phyloP scores from a whole-genome alignment of 1,139 yeast species.

The Yarrowia galli region DNA sequence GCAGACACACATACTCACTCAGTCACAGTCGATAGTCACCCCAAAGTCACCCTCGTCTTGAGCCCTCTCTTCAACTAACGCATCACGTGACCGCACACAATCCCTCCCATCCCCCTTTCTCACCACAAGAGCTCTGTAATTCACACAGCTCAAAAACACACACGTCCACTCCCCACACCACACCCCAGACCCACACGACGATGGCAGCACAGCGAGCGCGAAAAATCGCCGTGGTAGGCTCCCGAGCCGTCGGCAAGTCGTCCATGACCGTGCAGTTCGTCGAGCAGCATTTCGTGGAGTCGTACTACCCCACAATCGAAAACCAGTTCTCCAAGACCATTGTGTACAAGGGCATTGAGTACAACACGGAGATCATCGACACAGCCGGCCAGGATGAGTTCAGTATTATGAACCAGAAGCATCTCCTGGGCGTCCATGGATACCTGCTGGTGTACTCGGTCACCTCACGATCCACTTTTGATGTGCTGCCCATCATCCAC shows the following conservation, averaged over 20 bases:
- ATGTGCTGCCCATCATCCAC: constrained; percentile 75
- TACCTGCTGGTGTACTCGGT: constrained; percentile 84
- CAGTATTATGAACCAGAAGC: constrained; percentile 81
- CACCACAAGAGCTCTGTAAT: background rate
- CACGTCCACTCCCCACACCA: background rate
- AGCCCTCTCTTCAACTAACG: background rate
- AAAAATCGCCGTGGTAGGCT: constrained; percentile 87
- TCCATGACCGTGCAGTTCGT: constrained; percentile 86
- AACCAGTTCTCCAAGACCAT: constrained; percentile 83
- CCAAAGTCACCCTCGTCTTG: background rate
- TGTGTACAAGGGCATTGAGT: constrained; percentile 74
- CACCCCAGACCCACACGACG: background rate
- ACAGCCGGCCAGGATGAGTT: constrained; percentile 95
- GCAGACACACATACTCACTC: background rate
- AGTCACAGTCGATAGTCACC: constrained; percentile 3
- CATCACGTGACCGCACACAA: constrained; percentile 1
- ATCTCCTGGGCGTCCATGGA: constrained; percentile 85
- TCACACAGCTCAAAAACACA: constrained; percentile 2
- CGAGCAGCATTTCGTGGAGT: constrained; percentile 87
- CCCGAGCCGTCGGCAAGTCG: constrained; percentile 88
- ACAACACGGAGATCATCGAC: constrained; percentile 84
- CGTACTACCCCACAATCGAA: constrained; percentile 92
- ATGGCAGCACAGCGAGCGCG: constrained; percentile 57
- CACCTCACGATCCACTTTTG: constrained; percentile 79
- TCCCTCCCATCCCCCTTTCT: background rate